A percentile compares a stretch with the other conserved stretches of the same genome.
Conservation (phyloP, 1,284 basidiomycete genomes). For the Naganishia sp. region DNA sequence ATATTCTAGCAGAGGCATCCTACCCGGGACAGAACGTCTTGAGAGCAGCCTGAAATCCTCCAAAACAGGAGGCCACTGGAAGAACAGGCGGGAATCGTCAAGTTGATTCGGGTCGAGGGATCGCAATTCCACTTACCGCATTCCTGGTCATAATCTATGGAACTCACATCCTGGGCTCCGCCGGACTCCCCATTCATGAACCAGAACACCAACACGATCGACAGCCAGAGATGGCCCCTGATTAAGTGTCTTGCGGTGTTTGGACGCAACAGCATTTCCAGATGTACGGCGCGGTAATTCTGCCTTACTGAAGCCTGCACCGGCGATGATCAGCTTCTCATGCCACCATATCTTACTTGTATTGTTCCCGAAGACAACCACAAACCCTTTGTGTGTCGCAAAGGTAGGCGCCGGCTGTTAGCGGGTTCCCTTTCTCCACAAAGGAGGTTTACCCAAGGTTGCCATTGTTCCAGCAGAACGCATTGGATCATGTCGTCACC, state of each 20-base stretch:
- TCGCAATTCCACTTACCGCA: background rate
- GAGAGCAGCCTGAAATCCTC: constrained; percentile 7
- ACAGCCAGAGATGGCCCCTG: constrained; percentile 9
- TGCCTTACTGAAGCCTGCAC: no score
- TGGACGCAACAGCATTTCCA: background rate
- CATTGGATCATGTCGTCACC: background rate
- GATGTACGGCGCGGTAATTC: no score
- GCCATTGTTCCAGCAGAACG: background rate
- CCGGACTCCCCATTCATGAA: constrained; percentile 3
- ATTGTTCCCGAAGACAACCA: no score
- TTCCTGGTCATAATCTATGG: constrained; percentile 17
- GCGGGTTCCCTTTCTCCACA: background rate
- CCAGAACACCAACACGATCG: background rate
- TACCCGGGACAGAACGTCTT: constrained; percentile 17
- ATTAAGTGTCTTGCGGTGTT: background rate
- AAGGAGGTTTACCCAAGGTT: background rate
- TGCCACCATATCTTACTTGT: no score
- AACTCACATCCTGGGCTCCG: background rate
- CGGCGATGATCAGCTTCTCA: no score
- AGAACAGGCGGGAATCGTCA: background rate
- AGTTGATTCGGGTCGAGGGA: background rate
- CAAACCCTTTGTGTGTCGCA: background rate
- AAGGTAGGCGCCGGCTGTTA: background rate
- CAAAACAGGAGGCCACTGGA: constrained; percentile 13
- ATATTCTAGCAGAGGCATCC: background rate